These are phyloP conservation scores for Punica granatum DNA, from an alignment of 345 rosid species.

Conservation along the genomic window DNA sequence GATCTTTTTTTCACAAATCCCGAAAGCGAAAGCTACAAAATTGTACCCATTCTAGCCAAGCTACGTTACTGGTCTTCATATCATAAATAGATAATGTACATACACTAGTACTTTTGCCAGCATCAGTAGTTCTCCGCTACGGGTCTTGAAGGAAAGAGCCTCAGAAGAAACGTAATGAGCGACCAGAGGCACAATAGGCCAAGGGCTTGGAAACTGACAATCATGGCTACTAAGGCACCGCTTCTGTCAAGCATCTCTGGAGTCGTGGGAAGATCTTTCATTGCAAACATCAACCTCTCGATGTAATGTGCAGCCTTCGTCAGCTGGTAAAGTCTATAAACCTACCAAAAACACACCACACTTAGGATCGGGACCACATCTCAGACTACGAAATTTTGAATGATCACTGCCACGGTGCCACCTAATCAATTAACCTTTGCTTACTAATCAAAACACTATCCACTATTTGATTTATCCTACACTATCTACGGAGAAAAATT, in stretches of 20 bases:
- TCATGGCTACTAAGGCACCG: slow-evolving; percentile 52
- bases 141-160: slow-evolving; percentile 84
- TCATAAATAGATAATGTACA: neutral
- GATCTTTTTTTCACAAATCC: neutral
- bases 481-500: too few relatives aligned
- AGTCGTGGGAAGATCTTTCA: slow-evolving; percentile 49
- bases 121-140: slow-evolving; percentile 62
- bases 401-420: neutral
- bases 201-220: slow-evolving; percentile 57
- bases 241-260: slow-evolving; percentile 42
- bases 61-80: neutral
- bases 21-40: neutral
- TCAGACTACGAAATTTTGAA: neutral
- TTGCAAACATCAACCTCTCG: slow-evolving; percentile 55
- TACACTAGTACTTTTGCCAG: neutral
- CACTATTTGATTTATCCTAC: neutral
- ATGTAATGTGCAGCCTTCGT: slow-evolving; percentile 71
- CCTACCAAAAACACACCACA: slow-evolving; percentile 34
- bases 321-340: slow-evolving; percentile 73
- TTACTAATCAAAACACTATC: too few relatives aligned
- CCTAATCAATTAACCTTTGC: neutral
- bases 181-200: slow-evolving; percentile 86
- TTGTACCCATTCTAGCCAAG: neutral
- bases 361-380: neutral
- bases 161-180: slow-evolving; percentile 58